A percentile compares a stretch with the other conserved stretches of the same genome.
Evolutionary conservation across 306 rosid genomes (phyloP).

Genomic region (Lagenaria siceraria): DNA sequence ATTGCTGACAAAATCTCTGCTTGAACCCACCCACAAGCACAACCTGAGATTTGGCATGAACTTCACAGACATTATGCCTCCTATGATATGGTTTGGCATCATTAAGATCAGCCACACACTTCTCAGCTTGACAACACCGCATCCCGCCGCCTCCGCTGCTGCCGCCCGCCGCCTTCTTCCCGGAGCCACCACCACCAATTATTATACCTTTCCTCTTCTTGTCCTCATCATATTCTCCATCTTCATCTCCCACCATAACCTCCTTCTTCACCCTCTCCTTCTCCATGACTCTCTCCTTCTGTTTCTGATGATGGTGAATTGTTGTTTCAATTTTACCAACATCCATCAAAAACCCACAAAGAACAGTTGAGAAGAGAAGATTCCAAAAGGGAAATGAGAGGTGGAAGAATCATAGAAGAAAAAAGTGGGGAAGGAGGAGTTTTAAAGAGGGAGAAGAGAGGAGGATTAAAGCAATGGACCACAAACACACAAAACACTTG

Average conservation of each 20-base stretch:
- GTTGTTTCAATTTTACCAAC: slow-evolving; percentile 15
- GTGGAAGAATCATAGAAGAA: slow-evolving; percentile 7
- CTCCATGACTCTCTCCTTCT: slow-evolving; percentile 11
- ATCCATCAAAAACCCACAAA: slow-evolving; percentile 14
- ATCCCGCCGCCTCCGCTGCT: slow-evolving; percentile 8
- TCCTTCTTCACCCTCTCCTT: slow-evolving; percentile 20
- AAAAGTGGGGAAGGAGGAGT: neutral
- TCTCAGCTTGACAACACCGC: slow-evolving; percentile 61
- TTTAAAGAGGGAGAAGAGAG: neutral
- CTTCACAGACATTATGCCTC: slow-evolving; percentile 60
- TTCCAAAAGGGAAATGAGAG: slow-evolving; percentile 5
- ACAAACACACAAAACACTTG: slow-evolving; percentile 12
- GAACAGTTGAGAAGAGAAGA: neutral
- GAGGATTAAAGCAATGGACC: slow-evolving; percentile 30
- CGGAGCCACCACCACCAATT: slow-evolving; percentile 12
- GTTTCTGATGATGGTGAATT: neutral
- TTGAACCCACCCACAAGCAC: slow-evolving; percentile 40
- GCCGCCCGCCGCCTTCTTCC: slow-evolving; percentile 13
- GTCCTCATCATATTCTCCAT: slow-evolving; percentile 13
- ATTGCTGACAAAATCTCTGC: slow-evolving; percentile 74
- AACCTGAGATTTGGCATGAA: slow-evolving; percentile 55
- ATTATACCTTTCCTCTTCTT: slow-evolving; percentile 24
- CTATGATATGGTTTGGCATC: slow-evolving; percentile 51
- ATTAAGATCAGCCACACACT: slow-evolving; percentile 41
- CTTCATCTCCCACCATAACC: slow-evolving; percentile 7